Conservation (phyloP, 768 basidiomycete species). For the Boletus huronensis region DNA sequence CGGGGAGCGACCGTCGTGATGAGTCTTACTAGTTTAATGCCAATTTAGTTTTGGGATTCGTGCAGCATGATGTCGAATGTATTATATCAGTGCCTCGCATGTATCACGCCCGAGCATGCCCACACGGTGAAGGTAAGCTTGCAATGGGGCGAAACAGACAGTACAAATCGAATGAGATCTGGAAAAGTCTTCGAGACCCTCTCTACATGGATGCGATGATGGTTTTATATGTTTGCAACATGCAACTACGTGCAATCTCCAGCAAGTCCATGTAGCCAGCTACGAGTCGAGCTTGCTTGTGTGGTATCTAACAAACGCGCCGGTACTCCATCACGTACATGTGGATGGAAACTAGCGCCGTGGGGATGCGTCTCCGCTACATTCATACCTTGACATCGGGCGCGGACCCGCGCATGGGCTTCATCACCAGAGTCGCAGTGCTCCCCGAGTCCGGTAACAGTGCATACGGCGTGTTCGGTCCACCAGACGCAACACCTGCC, state of each 20-base stretch:
- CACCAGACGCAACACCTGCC: neutral
- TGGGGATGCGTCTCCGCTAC: slow-evolving; percentile 17
- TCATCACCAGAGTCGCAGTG: slow-evolving; percentile 28
- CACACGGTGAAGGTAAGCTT: neutral
- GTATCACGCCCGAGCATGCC: neutral
- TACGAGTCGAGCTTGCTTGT: slow-evolving; percentile 22
- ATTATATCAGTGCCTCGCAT: neutral
- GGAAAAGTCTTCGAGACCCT: neutral
- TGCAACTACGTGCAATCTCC: slow-evolving; percentile 7
- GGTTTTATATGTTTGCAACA: neutral
- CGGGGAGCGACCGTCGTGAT: neutral
- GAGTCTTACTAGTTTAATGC: neutral
- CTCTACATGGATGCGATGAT: slow-evolving; percentile 3
- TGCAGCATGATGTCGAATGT: neutral
- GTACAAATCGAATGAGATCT: slow-evolving; percentile 3
- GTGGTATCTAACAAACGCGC: slow-evolving; percentile 10
- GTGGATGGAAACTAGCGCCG: slow-evolving; percentile 1
- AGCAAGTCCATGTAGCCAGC: slow-evolving; percentile 32
- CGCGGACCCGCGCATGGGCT: slow-evolving; percentile 24
- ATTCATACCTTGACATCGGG: slow-evolving; percentile 18
- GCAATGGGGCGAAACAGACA: neutral
- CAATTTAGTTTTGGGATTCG: neutral
- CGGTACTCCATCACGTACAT: neutral
- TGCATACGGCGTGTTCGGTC: slow-evolving; percentile 19
- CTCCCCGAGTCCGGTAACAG: slow-evolving; percentile 27